These are phyloP conservation scores for Myxozyma monticola DNA, from an alignment of 805 yeast species.

Conservation along the genomic window DNA sequence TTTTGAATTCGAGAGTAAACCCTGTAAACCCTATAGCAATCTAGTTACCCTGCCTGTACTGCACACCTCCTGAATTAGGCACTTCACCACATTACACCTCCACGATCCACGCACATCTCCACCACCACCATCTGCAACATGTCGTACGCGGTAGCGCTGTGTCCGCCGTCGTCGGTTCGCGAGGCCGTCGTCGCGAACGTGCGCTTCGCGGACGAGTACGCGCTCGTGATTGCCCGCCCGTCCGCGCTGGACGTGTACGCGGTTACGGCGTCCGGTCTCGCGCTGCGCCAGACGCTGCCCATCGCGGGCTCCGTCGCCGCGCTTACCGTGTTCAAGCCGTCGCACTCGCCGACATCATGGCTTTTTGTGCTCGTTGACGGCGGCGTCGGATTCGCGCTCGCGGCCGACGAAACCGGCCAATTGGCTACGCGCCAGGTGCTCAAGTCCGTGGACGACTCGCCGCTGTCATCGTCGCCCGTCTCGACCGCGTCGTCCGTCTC, in stretches of 20 bases:
- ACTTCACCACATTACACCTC: too few species aligned
- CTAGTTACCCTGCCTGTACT: too few species aligned
- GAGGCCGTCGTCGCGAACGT: slow-evolving; percentile 28
- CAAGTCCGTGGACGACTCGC: slow-evolving; percentile 23
- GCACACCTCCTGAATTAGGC: too few species aligned
- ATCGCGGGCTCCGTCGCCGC: slow-evolving; percentile 22
- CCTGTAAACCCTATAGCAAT: neutral
- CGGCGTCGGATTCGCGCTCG: slow-evolving; percentile 18
- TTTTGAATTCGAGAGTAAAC: neutral
- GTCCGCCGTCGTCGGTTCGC: slow-evolving; percentile 30
- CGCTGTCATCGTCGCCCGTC: slow-evolving; percentile 11
- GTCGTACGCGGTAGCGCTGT: slow-evolving; percentile 29
- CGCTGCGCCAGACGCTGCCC: slow-evolving; percentile 18
- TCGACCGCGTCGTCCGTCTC: slow-evolving; percentile 9
- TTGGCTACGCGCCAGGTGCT: slow-evolving; percentile 19
- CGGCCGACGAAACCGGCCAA: slow-evolving; percentile 5
- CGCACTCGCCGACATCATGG: slow-evolving; percentile 17
- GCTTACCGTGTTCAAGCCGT: slow-evolving; percentile 16
- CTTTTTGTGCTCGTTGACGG: slow-evolving; percentile 26
- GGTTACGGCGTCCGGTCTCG: slow-evolving; percentile 17
- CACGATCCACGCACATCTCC: too few species aligned
- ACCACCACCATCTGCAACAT: too few species aligned
- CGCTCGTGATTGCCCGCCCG: slow-evolving; percentile 27
- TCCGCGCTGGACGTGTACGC: slow-evolving; percentile 22
- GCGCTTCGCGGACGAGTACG: slow-evolving; percentile 5